Conservation (phyloP, 768 basidiomycete genomes). For the Glaciozyma antarctica region DNA sequence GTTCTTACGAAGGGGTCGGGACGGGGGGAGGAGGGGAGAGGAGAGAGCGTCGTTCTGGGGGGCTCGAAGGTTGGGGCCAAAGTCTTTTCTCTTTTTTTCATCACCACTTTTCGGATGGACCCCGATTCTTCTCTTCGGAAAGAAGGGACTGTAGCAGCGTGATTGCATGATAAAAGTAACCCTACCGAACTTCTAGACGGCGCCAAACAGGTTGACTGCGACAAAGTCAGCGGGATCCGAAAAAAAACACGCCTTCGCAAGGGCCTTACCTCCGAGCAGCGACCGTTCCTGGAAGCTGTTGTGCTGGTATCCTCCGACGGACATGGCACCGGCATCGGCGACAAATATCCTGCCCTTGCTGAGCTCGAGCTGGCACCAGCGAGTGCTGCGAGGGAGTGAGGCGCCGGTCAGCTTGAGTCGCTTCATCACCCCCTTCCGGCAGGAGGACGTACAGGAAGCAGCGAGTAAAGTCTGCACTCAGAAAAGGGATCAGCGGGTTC, state of each 20-base stretch:
- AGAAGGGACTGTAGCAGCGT: no score
- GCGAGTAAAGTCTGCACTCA: constrained; percentile 44
- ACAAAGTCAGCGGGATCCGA: no score
- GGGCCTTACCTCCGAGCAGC: background rate
- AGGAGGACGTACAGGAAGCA: constrained; percentile 26
- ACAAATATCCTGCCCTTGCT: constrained; percentile 35
- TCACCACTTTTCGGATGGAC: no score
- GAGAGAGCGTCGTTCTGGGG: no score
- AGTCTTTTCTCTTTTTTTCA: no score
- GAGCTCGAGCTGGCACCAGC: constrained; percentile 68
- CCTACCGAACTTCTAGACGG: background rate
- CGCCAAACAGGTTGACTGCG: constrained; percentile 3
- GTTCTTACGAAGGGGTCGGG: no score
- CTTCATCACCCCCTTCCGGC: no score
- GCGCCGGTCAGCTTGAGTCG: background rate
- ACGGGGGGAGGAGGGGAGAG: no score
- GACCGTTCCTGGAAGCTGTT: constrained; percentile 18
- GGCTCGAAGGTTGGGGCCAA: no score
- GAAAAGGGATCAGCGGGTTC: background rate
- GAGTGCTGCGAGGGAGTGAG: constrained; percentile 63
- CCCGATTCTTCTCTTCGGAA: no score
- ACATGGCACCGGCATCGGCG: constrained; percentile 25
- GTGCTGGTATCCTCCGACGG: constrained; percentile 23
- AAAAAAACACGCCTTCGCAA: no score
- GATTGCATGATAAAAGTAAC: no score